Conservation (phyloP, 768 basidiomycete genomes). For the Trametes punicea region DNA sequence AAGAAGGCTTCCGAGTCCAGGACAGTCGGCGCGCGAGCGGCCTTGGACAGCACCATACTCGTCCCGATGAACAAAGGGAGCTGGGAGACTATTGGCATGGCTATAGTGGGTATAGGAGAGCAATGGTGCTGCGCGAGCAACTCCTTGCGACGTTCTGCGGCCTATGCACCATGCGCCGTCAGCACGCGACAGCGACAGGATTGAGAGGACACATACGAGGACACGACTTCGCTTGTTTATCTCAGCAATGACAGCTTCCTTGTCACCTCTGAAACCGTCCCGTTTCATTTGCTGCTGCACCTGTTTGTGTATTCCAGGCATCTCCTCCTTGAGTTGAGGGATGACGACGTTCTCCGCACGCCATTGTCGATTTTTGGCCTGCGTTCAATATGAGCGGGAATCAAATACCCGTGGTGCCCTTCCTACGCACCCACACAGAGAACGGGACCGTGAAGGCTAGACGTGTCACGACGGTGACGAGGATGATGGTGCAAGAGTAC, state of each 20-base stretch:
- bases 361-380: constrained; percentile 63
- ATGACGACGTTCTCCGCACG: constrained; percentile 58
- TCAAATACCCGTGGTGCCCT: no score
- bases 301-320: constrained; percentile 35
- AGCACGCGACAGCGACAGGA: not conserved
- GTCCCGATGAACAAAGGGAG: constrained; percentile 71
- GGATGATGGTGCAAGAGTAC: constrained; percentile 73
- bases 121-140: constrained; percentile 61
- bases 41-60: constrained; percentile 52
- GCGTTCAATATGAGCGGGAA: not conserved
- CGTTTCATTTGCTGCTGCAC: constrained; percentile 49
- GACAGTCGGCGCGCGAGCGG: constrained; percentile 56
- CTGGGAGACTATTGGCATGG: constrained; percentile 61
- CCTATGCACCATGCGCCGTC: constrained; percentile 38
- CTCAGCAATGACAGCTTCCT: constrained; percentile 45
- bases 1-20: constrained; percentile 78
- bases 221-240: constrained; percentile 47
- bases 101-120: constrained; percentile 52
- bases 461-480: constrained; percentile 61
- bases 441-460: constrained; percentile 61
- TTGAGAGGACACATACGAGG: constrained; percentile 37
- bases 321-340: constrained; percentile 52
- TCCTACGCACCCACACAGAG: constrained; percentile 73
- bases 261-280: constrained; percentile 52
- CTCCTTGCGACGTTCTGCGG: constrained; percentile 47